phyloP scores from a whole-genome alignment of 2,329 filamentous ascomycete genomes.

The Talaromyces albobiverticillius region DNA sequence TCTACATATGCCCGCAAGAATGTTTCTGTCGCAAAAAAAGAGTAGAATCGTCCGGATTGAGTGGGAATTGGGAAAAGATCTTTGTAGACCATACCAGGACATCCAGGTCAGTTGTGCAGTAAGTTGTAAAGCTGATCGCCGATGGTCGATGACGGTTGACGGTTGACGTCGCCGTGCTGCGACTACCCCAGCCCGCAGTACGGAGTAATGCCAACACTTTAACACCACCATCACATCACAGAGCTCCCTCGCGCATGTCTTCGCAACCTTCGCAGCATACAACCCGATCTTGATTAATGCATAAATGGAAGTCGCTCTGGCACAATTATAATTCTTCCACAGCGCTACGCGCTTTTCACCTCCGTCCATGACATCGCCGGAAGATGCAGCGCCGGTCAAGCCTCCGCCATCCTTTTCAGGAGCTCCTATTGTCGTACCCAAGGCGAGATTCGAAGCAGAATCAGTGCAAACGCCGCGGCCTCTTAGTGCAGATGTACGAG shows the following conservation, averaged over 20 bases:
- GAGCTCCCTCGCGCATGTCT: neutral
- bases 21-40: neutral
- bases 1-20: neutral
- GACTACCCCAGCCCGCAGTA: too few relatives aligned
- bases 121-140: neutral
- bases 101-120: neutral
- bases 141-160: neutral
- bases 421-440: conserved; percentile 59
- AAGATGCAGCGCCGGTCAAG: conserved; percentile 63
- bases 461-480: conserved; percentile 52
- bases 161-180: too few relatives aligned
- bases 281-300: conserved; percentile 1
- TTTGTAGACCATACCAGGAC: too few relatives aligned
- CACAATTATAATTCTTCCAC: conserved; percentile 1
- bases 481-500: conserved; percentile 44
- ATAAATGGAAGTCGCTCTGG: conserved; percentile 19
- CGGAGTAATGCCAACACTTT: neutral
- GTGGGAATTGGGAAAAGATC: too few relatives aligned
- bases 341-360: conserved; percentile 18
- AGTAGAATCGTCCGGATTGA: too few relatives aligned
- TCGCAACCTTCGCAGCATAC: neutral
- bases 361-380: conserved; percentile 65
- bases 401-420: conserved; percentile 69
- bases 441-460: conserved; percentile 51
- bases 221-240: neutral